Evolutionary conservation across 2,329 filamentous ascomycete genomes (phyloP).

Genomic region (Exophiala spinifera): DNA sequence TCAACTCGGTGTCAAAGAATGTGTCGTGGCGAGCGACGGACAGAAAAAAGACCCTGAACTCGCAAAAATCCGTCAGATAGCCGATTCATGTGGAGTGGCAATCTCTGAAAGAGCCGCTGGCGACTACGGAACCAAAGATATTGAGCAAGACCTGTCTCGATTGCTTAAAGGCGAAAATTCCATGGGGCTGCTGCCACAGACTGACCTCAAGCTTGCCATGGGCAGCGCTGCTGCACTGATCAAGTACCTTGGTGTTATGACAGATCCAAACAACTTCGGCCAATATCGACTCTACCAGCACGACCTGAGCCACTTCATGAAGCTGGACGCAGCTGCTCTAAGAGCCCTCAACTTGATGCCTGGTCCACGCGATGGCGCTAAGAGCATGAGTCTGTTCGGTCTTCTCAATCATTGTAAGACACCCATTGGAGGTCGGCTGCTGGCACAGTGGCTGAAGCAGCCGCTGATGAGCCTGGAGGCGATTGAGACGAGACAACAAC

Average conservation of each 20-base stretch:
- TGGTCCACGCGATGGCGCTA: constrained; percentile 87
- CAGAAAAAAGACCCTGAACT: constrained; percentile 84
- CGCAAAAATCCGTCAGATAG: constrained; percentile 79
- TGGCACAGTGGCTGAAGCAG: constrained; percentile 97
- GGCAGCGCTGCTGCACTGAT: constrained; percentile 89
- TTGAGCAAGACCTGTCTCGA: constrained; percentile 88
- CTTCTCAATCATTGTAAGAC: constrained; percentile 97
- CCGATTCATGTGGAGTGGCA: constrained; percentile 87
- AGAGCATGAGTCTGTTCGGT: constrained; percentile 94
- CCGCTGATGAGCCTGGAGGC: constrained; percentile 87
- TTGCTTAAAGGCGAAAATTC: constrained; percentile 83
- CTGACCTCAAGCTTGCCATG: constrained; percentile 93
- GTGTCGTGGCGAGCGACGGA: constrained; percentile 76
- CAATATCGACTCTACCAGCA: constrained; percentile 98
- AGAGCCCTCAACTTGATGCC: constrained; percentile 97
- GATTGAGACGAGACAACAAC: constrained; percentile 85
- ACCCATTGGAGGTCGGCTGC: constrained; percentile 79
- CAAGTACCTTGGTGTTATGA: constrained; percentile 86
- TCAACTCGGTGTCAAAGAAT: constrained; percentile 92
- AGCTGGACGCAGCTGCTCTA: constrained; percentile 88
- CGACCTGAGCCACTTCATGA: constrained; percentile 96
- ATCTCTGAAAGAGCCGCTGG: constrained; percentile 72
- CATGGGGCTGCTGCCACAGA: constrained; percentile 74
- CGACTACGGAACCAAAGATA: constrained; percentile 86
- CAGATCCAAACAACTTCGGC: constrained; percentile 91